Evolutionary conservation across 2,329 filamentous ascomycete genomes (phyloP), one percentile per base, ranked within the genome.

Genomic region (Pseudogymnoascus sp.): DNA sequence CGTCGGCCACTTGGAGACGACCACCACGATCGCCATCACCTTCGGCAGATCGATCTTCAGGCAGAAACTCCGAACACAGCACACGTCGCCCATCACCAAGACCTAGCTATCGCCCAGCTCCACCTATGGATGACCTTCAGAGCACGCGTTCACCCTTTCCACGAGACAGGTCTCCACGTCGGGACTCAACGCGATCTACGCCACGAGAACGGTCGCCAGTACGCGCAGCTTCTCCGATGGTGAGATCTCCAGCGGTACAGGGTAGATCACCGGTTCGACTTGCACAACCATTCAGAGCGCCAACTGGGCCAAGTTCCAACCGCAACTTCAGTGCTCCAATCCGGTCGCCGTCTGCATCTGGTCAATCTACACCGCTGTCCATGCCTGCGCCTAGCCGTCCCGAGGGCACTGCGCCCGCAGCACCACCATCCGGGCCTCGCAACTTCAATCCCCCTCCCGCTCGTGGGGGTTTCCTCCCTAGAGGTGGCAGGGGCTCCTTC

Each of bases 71-170:
- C 7, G 79, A 74, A 19, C 84, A 81, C 19, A 84, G 81, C 31
- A 87, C 85, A 21, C 80, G 83, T 63, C 78, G 83, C 59, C 86
- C 85, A 7, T 87, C 85, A 5, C 85, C 85, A 14, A 78, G 81
- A 67, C 70, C 77, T 59, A 77, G 75, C 58, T 69, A 78, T 16
- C 71, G 76, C 39, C 66, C 75, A 64, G 68, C 72, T 16, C 66
- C 72, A 62, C 67, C 70, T 26, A 75, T 70, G 29, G 69, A 72
- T 38, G 64, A 65, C 4, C 61, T 60, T 26, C 38, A 64, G 14
- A 66, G 69, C 66, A 65, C 65, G 43, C 68, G 68, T 5, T 71
- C 71, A 6, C 70, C 69, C 52, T 63, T 66, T 39, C 59, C 61
- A 23, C 60, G 60, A 19, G 43, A 52, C 29, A 29, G 31, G n/a